Percentiles rank a stretch among this genome's conserved stretches.
Conservation (phyloP, 768 basidiomycete genomes). For the Nidularia pulvinata region DNA sequence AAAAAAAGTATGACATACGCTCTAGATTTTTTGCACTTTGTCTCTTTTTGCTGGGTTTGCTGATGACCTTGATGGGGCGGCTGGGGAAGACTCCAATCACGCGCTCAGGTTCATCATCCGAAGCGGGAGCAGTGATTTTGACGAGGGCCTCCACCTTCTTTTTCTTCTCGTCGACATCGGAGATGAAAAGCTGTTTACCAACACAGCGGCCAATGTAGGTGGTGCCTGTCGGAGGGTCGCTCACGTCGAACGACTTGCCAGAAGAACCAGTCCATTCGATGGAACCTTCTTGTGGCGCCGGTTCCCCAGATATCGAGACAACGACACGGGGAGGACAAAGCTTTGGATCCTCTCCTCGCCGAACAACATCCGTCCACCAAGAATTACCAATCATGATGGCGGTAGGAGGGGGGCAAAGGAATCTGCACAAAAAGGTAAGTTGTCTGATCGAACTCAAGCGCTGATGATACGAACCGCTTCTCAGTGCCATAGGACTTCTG, state of each 20-base stretch:
- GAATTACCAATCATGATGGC: slow-evolving; percentile 93
- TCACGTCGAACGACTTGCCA: slow-evolving; percentile 83
- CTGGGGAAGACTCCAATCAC: slow-evolving; percentile 90
- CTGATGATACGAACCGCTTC: slow-evolving; percentile 61
- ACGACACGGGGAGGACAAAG: slow-evolving; percentile 79
- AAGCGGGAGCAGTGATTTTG: slow-evolving; percentile 79
- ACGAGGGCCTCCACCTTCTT: slow-evolving; percentile 95
- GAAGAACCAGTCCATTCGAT: slow-evolving; percentile 88
- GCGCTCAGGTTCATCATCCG: slow-evolving; percentile 80
- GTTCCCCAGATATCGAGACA: slow-evolving; percentile 92
- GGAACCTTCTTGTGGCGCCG: slow-evolving; percentile 79
- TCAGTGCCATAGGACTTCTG: slow-evolving; percentile 98
- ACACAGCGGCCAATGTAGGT: slow-evolving; percentile 94
- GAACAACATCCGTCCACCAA: slow-evolving; percentile 88
- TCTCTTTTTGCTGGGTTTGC: slow-evolving; percentile 97
- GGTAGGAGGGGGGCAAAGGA: slow-evolving; percentile 92
- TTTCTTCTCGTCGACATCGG: slow-evolving; percentile 93
- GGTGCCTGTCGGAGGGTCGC: slow-evolving; percentile 75
- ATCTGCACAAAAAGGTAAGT: slow-evolving; percentile 39
- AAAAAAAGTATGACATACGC: slow-evolving; percentile 49
- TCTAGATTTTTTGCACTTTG: slow-evolving; percentile 93
- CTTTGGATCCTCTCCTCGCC: slow-evolving; percentile 75
- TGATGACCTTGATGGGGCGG: slow-evolving; percentile 97
- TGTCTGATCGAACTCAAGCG: slow-evolving; percentile 4
- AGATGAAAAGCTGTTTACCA: slow-evolving; percentile 94